phyloP scores from a whole-genome alignment of 116 monocot species.

The Posidonia oceanica region DNA sequence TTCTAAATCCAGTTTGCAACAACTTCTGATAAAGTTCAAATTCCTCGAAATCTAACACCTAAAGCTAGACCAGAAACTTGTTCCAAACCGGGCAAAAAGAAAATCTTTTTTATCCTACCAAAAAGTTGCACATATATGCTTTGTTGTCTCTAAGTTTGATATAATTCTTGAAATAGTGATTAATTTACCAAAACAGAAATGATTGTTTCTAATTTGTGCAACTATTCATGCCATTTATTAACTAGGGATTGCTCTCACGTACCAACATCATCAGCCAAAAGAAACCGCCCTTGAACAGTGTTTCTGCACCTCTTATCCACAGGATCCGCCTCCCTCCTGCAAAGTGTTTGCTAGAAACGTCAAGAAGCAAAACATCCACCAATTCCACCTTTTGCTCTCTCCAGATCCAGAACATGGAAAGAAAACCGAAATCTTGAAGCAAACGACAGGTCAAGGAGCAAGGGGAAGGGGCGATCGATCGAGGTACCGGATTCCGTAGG shows the following conservation, averaged over 20 bases:
- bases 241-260: background rate
- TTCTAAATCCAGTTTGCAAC: no score
- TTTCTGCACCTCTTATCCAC: conserved; percentile 36
- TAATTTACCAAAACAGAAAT: background rate
- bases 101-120: no score
- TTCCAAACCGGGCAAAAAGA: no score
- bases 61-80: no score
- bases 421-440: background rate
- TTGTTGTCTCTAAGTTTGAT: no score
- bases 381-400: background rate
- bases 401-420: background rate
- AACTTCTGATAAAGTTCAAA: no score
- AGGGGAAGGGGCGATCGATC: background rate
- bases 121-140: no score
- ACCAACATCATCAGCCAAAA: conserved; percentile 83
- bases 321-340: conserved; percentile 51
- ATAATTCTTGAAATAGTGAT: background rate
- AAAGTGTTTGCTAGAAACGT: background rate
- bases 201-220: no score
- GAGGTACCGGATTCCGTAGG: background rate
- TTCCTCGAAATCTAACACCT: no score
- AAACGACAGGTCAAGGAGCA: background rate
- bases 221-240: background rate
- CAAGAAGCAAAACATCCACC: background rate
- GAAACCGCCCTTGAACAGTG: conserved; percentile 76